Evolutionary conservation across 345 rosid genomes (phyloP), one percentile per base, ranked within the genome.

Genomic region (Bretschneidera sinensis): DNA sequence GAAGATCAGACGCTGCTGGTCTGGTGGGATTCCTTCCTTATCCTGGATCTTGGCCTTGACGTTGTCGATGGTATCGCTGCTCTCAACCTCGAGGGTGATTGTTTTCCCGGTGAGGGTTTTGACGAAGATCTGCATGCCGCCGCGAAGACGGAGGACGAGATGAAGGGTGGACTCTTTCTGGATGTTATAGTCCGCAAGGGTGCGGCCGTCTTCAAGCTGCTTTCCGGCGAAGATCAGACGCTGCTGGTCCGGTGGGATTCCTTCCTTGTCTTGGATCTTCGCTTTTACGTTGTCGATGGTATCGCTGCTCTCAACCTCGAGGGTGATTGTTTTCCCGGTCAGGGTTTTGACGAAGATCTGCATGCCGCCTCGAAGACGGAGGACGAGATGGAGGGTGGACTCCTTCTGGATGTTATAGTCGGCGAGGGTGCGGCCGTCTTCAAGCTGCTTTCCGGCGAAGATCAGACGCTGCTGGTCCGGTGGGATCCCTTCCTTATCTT

Each of bases 201-300:
- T 78, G 0, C 82, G 55, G 0, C 82, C 82, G 1, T 78, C 82
- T 16, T 78, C 82, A 0, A 78, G 62, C 6, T 78, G 82, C 56
- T 78, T 78, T 0, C 82, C 82, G 45, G 79, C 79, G 1, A 78
- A 78, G 67, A 78, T 78, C 51, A 78, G 54, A 0, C 82, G 52
- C 20, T 78, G 82, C 65, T 78, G 79, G 53, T 78, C 82, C 28
- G 82, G 82, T 0, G 82, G 82, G 2, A 78, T 78, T 0, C 82
- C 82, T 17, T 78, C 82, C 51, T 78, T 78, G 15, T 78, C 82
- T 0, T 78, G 79, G 51, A 78, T 78, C 55, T 78, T 78, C 0
- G 82, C 74, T 9, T 78, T 78, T 0, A 78, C 82, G 59, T 78
- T 78, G 55, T 78, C 79, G 16, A 78, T 78, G 9, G 82, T 78